Evolutionary conservation across 2,329 filamentous ascomycete species (phyloP).

Genomic region (Aspergillus novofumigatus): DNA sequence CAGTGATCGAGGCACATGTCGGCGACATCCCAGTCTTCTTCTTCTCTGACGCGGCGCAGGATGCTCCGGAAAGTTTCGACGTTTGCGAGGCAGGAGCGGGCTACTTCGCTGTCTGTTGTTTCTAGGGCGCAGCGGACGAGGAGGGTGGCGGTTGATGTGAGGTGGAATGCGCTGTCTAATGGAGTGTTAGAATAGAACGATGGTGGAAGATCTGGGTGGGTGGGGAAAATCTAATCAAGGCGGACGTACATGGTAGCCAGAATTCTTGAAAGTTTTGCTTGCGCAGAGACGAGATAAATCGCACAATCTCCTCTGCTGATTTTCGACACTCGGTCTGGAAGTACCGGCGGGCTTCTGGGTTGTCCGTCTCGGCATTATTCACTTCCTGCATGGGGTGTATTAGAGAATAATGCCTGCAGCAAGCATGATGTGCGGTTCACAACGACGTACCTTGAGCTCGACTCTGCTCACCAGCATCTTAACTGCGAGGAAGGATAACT

Average conservation of each 20-base stretch:
- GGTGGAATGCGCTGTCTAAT: constrained; percentile 48
- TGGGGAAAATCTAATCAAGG: not conserved
- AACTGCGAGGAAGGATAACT: constrained; percentile 42
- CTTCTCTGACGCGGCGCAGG: constrained; percentile 45
- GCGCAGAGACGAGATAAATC: constrained; percentile 46
- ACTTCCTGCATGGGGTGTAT: constrained; percentile 30
- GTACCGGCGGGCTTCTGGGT: constrained; percentile 47
- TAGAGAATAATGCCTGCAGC: not conserved
- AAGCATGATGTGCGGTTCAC: not conserved
- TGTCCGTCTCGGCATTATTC: constrained; percentile 39
- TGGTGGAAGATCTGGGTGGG: not conserved
- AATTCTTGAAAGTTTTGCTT: constrained; percentile 50
- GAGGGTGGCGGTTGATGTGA: constrained; percentile 52
- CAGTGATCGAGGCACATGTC: constrained; percentile 52
- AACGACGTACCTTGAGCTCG: constrained; percentile 40
- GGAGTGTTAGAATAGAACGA: constrained; percentile 4
- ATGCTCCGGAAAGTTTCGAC: constrained; percentile 47
- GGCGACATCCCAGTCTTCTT: constrained; percentile 54
- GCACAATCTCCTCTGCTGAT: constrained; percentile 45
- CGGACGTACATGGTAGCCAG: constrained; percentile 45
- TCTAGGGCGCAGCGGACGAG: constrained; percentile 51
- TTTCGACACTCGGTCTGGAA: constrained; percentile 45
- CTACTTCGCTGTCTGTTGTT: constrained; percentile 44
- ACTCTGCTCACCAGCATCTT: constrained; percentile 47
- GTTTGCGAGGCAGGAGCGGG: constrained; percentile 44